phyloP scores from a whole-genome alignment of 371 early-diverging fungal species.

The Mucor plumbeus region DNA sequence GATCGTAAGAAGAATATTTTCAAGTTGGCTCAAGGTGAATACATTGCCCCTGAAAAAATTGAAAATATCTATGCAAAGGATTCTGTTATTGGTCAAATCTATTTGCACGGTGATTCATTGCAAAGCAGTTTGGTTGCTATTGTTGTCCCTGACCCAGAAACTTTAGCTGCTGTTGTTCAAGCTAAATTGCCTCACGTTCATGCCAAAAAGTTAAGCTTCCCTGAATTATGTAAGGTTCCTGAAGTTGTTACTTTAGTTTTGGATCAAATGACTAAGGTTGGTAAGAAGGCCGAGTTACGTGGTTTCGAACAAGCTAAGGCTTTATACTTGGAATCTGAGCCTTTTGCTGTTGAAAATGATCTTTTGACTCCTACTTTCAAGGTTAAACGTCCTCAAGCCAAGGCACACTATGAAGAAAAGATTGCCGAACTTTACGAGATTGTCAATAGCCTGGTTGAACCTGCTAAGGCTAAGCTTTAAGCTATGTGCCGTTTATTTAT shows the following conservation, averaged over 20 bases:
- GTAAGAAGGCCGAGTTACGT: conserved; percentile 60
- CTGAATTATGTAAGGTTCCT: conserved; percentile 61
- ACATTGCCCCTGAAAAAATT: conserved; percentile 97
- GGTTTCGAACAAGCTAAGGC: conserved; percentile 66
- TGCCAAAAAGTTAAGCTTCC: conserved; percentile 36
- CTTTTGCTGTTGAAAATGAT: conserved; percentile 63
- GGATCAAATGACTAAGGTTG: conserved; percentile 62
- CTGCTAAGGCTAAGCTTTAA: conserved; percentile 34
- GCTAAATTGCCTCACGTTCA: conserved; percentile 40
- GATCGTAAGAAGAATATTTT: conserved; percentile 98
- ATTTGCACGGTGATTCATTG: conserved; percentile 87
- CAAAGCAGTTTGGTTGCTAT: conserved; percentile 83
- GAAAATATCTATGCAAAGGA: conserved; percentile 72
- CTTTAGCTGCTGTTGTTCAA: conserved; percentile 51
- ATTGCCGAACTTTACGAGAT: conserved; percentile 70
- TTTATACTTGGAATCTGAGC: conserved; percentile 54
- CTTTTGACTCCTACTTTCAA: conserved; percentile 76
- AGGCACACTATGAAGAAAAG: conserved; percentile 62
- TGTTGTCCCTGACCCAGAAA: conserved; percentile 82
- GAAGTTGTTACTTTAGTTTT: conserved; percentile 65
- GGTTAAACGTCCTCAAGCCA: conserved; percentile 78
- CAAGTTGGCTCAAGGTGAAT: conserved; percentile 94
- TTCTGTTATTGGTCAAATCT: conserved; percentile 66
- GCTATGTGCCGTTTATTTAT: not conserved
- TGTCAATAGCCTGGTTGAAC: conserved; percentile 18